These are phyloP conservation scores for Cordyceps pruinosa DNA, from an alignment of 2,329 filamentous ascomycete species.

Conservation along the genomic window DNA sequence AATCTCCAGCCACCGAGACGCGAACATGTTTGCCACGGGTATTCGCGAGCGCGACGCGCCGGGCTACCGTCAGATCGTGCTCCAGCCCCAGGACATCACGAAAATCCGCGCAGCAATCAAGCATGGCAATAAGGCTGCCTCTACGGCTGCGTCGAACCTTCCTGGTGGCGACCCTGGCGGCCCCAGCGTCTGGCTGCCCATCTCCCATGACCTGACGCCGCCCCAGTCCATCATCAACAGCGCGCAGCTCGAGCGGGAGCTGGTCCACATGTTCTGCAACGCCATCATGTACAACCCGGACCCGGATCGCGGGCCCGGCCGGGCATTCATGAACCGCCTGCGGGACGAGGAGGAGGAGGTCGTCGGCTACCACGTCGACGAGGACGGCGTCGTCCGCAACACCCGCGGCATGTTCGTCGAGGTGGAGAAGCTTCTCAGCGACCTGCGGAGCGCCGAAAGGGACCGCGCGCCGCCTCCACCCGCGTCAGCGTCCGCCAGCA, in stretches of 20 bases:
- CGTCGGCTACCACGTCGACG: constrained; percentile 61
- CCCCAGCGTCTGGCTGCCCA: constrained; percentile 56
- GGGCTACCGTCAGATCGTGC: constrained; percentile 66
- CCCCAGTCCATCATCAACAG: constrained; percentile 91
- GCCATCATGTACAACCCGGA: constrained; percentile 98
- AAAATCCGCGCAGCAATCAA: constrained; percentile 69
- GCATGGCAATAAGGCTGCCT: constrained; percentile 60
- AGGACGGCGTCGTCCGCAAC: constrained; percentile 82
- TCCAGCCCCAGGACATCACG: constrained; percentile 70
- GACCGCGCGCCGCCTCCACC: constrained; percentile 33
- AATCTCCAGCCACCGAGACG: constrained; percentile 68
- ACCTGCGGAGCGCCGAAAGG: constrained; percentile 68
- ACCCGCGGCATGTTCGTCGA: constrained; percentile 85
- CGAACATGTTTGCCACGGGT: constrained; percentile 71
- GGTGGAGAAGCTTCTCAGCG: constrained; percentile 70
- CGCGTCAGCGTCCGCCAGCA: background rate
- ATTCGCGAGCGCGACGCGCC: constrained; percentile 70
- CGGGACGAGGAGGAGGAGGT: constrained; percentile 39
- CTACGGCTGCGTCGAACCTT: constrained; percentile 53
- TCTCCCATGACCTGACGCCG: constrained; percentile 70
- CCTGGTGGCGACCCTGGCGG: constrained; percentile 52
- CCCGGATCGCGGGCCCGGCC: constrained; percentile 61
- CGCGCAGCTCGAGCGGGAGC: constrained; percentile 82
- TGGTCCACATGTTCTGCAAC: constrained; percentile 96
- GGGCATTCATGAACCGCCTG: constrained; percentile 46